Base-by-base conservation (phyloP, 2,329 filamentous ascomycete species). In the Capronia americana region DNA sequence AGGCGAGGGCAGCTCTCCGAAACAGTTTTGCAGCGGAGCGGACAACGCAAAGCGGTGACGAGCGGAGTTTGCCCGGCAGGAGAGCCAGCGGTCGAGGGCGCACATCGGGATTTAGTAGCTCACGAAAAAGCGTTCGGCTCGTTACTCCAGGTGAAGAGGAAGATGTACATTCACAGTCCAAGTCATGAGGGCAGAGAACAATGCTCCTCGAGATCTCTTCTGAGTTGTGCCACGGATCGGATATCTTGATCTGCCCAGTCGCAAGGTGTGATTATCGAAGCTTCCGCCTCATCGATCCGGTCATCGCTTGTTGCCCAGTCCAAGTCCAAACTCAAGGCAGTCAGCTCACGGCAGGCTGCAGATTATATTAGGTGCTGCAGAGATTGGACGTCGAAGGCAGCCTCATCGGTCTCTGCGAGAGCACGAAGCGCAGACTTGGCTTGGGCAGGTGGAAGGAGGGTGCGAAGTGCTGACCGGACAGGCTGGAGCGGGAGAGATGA, bases 51-150 rank as follows among this genome's bases (percentile, higher is more conserved):
- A 71, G 68, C 51, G 63, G 64, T 17, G 70, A 70, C 63, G 64
- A 69, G 56, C 64, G 69, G 41, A 65, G 54, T 59, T 61, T 63
- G 26, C 57, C 64, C 57, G 63, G 72, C 41, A 71, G 67, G 10
- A 69, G 71, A 17, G 73, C 68, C 55, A 65, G 65, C 48, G 65
- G 63, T n/a, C 69, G 68, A 59, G 64, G 71, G 44, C 69, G 72
- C 44, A 68, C 64, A n/a, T 61, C 71, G 10, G 73, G 74, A 24
- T 76, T 79, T 14, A 75, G 74, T 48, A 72, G 75, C 20, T 75
- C 79, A 63, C 78, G 79, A 23, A 82, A 82, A 71, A 81, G 79
- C 66, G 80, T 82, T 20, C 76, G 80, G 32, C 70, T 82, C 28
- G 76, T 82, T 26, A 80, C 80, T 6, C 80, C 80, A 17, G 76